phyloP scores from a whole-genome alignment of 1,284 basidiomycete species.

The Moesziomyces sp. region DNA sequence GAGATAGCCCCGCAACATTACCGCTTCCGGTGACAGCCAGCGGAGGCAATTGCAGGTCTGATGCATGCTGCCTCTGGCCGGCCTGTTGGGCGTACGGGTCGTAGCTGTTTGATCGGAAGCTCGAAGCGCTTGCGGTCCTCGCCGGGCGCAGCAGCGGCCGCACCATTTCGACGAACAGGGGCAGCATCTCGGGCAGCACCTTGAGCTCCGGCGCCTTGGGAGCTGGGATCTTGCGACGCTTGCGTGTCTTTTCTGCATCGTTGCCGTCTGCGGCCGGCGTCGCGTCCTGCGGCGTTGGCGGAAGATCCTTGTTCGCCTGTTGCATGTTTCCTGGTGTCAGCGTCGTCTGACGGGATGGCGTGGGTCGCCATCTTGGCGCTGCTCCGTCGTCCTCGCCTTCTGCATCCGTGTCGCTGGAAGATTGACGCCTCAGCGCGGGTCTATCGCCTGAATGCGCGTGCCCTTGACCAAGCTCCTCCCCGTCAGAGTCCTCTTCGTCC shows the following conservation, averaged over 20 bases:
- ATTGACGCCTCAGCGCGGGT: not conserved
- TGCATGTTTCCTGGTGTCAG: conserved; percentile 25
- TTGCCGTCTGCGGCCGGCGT: not conserved
- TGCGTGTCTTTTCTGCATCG: conserved; percentile 48
- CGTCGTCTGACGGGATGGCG: conserved; percentile 36
- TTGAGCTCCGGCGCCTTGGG: conserved; percentile 81
- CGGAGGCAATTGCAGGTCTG: conserved; percentile 10
- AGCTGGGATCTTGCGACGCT: conserved; percentile 70
- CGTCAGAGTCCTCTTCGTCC: conserved; percentile 68
- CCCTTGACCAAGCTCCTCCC: conserved; percentile 63
- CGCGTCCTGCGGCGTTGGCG: conserved; percentile 29
- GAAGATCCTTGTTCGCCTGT: conserved; percentile 49
- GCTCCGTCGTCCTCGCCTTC: conserved; percentile 23
- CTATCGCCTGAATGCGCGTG: conserved; percentile 34
- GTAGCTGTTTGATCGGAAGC: conserved; percentile 27
- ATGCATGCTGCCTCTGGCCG: not conserved
- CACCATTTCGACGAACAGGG: conserved; percentile 62
- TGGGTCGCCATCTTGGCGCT: conserved; percentile 36
- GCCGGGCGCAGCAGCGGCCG: conserved; percentile 48
- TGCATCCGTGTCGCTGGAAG: conserved; percentile 25
- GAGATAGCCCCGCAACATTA: conserved; percentile 5
- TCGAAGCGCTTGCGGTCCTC: conserved; percentile 46
- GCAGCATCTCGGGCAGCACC: conserved; percentile 70
- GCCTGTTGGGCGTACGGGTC: conserved; percentile 24
- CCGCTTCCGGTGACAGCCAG: conserved; percentile 5